A percentile compares a stretch with the other conserved stretches of the same genome.
phyloP scores from a whole-genome alignment of 306 rosid species.

The Vigna hirtella region DNA sequence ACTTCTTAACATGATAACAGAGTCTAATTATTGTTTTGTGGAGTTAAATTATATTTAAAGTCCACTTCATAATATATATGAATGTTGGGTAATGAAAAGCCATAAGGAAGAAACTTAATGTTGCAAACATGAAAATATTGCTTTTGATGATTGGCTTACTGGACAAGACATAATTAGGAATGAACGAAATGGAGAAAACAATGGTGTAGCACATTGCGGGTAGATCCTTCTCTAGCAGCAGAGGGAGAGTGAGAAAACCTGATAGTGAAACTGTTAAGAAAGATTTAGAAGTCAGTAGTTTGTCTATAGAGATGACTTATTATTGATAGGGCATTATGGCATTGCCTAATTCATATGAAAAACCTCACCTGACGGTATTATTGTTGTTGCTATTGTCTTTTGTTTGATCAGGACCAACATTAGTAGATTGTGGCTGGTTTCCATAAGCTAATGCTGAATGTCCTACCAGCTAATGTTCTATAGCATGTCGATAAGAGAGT shows the following conservation, averaged over 20 bases:
- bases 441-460: conserved; percentile 1
- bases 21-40: too few relatives aligned
- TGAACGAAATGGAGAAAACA: neutral
- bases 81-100: neutral
- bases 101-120: neutral
- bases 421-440: conserved; percentile 37
- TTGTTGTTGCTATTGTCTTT: neutral
- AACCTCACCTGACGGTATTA: neutral
- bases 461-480: conserved; percentile 29
- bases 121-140: neutral
- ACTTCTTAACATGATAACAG: too few relatives aligned
- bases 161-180: neutral
- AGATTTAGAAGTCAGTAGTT: conserved; percentile 1
- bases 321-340: neutral
- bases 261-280: neutral
- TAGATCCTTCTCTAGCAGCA: neutral
- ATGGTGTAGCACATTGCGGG: neutral
- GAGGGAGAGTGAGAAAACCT: neutral
- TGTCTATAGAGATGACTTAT: neutral
- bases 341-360: neutral
- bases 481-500: conserved; percentile 36
- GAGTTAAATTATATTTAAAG: too few relatives aligned
- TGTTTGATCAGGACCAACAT: conserved; percentile 15
- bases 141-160: neutral
- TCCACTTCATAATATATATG: neutral